Base-by-base conservation (phyloP, 2,329 filamentous ascomycete genomes). In the Aspergillus sp. region DNA sequence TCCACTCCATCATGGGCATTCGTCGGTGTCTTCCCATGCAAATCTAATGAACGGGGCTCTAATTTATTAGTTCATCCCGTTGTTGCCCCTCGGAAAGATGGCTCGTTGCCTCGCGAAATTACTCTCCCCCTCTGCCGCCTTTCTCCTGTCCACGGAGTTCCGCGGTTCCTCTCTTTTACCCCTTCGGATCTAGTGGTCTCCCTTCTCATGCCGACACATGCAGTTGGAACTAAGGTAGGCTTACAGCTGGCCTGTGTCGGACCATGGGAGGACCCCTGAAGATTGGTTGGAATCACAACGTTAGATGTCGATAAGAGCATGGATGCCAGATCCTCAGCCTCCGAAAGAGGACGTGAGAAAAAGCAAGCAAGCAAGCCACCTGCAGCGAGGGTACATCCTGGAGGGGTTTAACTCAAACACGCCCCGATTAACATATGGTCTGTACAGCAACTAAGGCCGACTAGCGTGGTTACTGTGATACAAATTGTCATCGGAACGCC, bases 401-500 rank as follows among this genome's bases (percentile, higher is more conserved):
- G 16, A 13, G 16, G 11, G 19, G 40, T 42, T 42, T 16, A 42
- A 42, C 40, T 42, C 8, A 9, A 30, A 9, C 26, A 30, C 9
- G 8, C 40, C 6, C 40, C 40, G 40, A 42, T 42, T 42, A 42
- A 42, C 40, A 22, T 42, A 10, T 22, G 19, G 16, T 42, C 19
- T 42, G 40, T 22, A 42, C 40, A 42, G 19, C 11, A 13, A 42
- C 40, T 22, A 42, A 20, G 24, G 11, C 14, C 42, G 20, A 30
- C 42, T 32, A 45, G 20, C 20, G 42, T 30, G 16, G 42, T 45
- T 14, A 22, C 44, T 40, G 48, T 45, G 41, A 30, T 42, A 42
- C 46, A 49, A 30, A 49, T 43, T 30, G 36, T 24, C 38, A 49
- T 49, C 47, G 47, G 26, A 49, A 42, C 16, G 47, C 16, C 47